Evolutionary conservation across 1,284 basidiomycete genomes (phyloP).

Genomic region (Neonothopanus nambi): DNA sequence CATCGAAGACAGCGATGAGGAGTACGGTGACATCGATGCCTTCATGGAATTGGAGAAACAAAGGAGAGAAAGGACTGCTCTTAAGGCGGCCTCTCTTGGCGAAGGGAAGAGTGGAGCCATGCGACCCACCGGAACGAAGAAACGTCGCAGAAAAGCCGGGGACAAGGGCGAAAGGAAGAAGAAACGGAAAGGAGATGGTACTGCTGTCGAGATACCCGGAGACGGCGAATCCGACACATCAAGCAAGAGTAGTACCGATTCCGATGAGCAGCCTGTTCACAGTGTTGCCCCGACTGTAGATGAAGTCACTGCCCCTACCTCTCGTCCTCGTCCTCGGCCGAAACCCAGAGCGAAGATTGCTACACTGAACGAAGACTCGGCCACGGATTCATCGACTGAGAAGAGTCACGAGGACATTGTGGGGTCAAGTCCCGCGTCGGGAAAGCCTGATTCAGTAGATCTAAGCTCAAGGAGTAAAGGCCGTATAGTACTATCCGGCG

Average conservation of each 20-base stretch:
- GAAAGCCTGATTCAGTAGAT: not conserved
- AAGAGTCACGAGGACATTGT: not conserved
- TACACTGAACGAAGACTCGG: too few relatives aligned
- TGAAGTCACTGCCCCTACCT: not conserved
- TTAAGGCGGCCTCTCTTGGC: constrained; percentile 39
- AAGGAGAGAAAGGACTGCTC: constrained; percentile 41
- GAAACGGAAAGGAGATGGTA: constrained; percentile 18
- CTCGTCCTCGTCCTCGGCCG: constrained; percentile 26
- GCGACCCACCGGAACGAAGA: constrained; percentile 70
- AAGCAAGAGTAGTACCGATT: constrained; percentile 7
- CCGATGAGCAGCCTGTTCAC: not conserved
- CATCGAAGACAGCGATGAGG: constrained; percentile 72
- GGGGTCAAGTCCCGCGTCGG: not conserved
- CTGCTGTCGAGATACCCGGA: not conserved
- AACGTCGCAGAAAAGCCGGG: constrained; percentile 47
- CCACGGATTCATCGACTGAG: too few relatives aligned
- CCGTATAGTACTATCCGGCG: constrained; percentile 17
- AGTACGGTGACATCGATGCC: constrained; percentile 51
- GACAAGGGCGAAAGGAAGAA: constrained; percentile 24
- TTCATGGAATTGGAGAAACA: constrained; percentile 63
- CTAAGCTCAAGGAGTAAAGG: constrained; percentile 8
- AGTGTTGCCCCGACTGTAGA: not conserved
- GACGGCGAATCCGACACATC: not conserved
- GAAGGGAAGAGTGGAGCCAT: constrained; percentile 49
- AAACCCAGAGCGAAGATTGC: constrained; percentile 12